Evolutionary conservation across 495 filamentous ascomycete genomes (phyloP).

Genomic region (Aspergillus taichungensis): DNA sequence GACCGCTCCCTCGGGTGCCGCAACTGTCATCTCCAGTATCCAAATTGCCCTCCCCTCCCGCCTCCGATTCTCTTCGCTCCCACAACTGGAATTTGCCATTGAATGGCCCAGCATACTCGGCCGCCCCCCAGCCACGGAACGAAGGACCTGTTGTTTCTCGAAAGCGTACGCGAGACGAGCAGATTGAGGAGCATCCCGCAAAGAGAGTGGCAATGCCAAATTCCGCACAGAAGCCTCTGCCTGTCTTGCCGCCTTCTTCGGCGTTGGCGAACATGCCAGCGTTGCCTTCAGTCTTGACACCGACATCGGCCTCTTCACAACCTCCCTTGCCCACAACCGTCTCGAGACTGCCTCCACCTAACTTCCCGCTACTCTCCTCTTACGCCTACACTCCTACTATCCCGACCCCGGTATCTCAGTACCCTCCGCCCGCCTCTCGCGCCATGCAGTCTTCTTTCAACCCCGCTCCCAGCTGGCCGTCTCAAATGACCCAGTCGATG

Average conservation of each 20-base stretch:
- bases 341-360: slow-evolving; percentile 50
- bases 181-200: slow-evolving; percentile 52
- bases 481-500: slow-evolving; percentile 39
- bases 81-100: slow-evolving; percentile 25
- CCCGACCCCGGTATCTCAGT: slow-evolving; percentile 23
- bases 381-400: slow-evolving; percentile 23
- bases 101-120: slow-evolving; percentile 19
- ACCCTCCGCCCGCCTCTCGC: slow-evolving; percentile 41
- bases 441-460: slow-evolving; percentile 58
- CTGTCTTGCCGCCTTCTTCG: slow-evolving; percentile 24
- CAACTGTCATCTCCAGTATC: slow-evolving; percentile 30
- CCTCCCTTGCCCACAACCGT: slow-evolving; percentile 22
- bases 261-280: slow-evolving; percentile 27
- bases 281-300: slow-evolving; percentile 28
- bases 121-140: slow-evolving; percentile 13
- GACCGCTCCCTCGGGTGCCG: slow-evolving; percentile 13
- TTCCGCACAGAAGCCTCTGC: slow-evolving; percentile 20
- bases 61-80: slow-evolving; percentile 17
- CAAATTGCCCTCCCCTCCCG: slow-evolving; percentile 48
- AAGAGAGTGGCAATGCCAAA: slow-evolving; percentile 47
- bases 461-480: slow-evolving; percentile 35
- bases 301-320: slow-evolving; percentile 26
- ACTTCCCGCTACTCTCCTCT: slow-evolving; percentile 25
- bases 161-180: slow-evolving; percentile 68
- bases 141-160: slow-evolving; percentile 33